A percentile compares a stretch with the other conserved stretches of the same genome.
Evolutionary conservation across 306 rosid genomes (phyloP).

Genomic region (Morella rubra): DNA sequence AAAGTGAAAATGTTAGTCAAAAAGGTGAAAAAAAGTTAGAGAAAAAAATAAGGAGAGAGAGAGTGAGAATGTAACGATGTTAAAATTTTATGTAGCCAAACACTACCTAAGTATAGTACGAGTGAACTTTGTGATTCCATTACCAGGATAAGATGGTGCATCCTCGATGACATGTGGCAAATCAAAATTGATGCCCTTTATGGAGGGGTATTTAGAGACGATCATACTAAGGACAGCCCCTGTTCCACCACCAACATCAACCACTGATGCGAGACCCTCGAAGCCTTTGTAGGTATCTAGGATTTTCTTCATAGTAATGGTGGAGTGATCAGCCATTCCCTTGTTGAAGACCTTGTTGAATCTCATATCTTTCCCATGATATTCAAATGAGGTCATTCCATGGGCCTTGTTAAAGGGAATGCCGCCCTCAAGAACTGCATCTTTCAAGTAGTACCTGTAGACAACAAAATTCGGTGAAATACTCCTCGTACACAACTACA

Average conservation of each 20-base stretch:
- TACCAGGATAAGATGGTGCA: slow-evolving; percentile 73
- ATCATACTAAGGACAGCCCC: slow-evolving; percentile 75
- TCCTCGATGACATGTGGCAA: slow-evolving; percentile 84
- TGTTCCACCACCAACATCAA: slow-evolving; percentile 92
- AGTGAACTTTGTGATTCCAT: not conserved
- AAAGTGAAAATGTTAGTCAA: too few relatives aligned
- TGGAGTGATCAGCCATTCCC: slow-evolving; percentile 86
- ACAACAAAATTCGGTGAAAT: not conserved
- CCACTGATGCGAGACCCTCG: slow-evolving; percentile 68
- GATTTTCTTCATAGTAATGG: slow-evolving; percentile 80
- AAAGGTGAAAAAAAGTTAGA: too few relatives aligned
- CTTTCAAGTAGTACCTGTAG: slow-evolving; percentile 81
- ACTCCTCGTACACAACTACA: not conserved
- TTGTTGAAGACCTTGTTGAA: slow-evolving; percentile 89
- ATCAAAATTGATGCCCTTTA: slow-evolving; percentile 86
- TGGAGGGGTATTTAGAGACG: slow-evolving; percentile 72
- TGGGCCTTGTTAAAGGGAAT: slow-evolving; percentile 92
- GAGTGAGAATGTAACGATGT: too few relatives aligned
- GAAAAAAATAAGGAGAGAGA: too few relatives aligned
- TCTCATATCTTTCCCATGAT: slow-evolving; percentile 79
- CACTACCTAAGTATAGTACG: too few relatives aligned
- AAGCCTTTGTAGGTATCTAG: slow-evolving; percentile 73
- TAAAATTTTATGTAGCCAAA: too few relatives aligned
- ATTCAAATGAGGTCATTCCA: slow-evolving; percentile 89
- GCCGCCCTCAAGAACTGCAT: slow-evolving; percentile 82